Percentiles rank a stretch among this genome's conserved stretches.
These are phyloP conservation scores for Ormosia semicastrata DNA, from an alignment of 306 rosid species.

Conservation along the genomic window DNA sequence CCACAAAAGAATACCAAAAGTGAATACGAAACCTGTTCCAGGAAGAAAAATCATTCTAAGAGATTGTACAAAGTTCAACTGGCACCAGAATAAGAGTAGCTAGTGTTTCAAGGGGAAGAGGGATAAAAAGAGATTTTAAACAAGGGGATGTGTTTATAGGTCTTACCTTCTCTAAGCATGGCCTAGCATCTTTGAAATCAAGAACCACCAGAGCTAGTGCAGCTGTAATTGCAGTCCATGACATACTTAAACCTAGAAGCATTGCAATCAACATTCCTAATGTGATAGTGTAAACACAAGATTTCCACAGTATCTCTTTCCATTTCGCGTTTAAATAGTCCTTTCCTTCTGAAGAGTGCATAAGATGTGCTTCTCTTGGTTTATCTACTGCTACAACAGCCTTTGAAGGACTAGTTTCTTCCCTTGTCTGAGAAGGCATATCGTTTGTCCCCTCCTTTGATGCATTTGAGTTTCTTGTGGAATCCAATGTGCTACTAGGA, in stretches of 20 bases:
- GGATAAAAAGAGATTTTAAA: neutral
- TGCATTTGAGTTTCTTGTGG: slow-evolving; percentile 39
- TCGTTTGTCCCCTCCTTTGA: slow-evolving; percentile 47
- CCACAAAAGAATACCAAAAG: slow-evolving; percentile 92
- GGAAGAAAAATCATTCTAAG: slow-evolving; percentile 15
- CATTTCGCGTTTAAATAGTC: slow-evolving; percentile 31
- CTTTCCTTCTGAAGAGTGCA: slow-evolving; percentile 32
- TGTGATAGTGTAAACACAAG: slow-evolving; percentile 64
- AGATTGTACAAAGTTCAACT: neutral
- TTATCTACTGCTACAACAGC: slow-evolving; percentile 23
- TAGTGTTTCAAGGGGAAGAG: neutral
- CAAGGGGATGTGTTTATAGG: neutral
- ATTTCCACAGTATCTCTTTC: slow-evolving; percentile 62
- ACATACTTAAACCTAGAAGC: slow-evolving; percentile 81
- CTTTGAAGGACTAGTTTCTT: slow-evolving; percentile 41
- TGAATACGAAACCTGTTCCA: slow-evolving; percentile 82
- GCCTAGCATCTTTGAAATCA: slow-evolving; percentile 89
- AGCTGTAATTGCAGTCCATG: slow-evolving; percentile 89
- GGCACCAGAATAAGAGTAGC: neutral
- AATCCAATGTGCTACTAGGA: slow-evolving; percentile 27
- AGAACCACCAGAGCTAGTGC: slow-evolving; percentile 85
- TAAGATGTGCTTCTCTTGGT: slow-evolving; percentile 10
- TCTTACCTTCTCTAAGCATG: slow-evolving; percentile 86
- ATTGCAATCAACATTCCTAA: slow-evolving; percentile 77
- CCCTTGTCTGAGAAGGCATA: slow-evolving; percentile 33